Conservation (phyloP, 2,329 filamentous ascomycete genomes). For the Xylaria sp. region DNA sequence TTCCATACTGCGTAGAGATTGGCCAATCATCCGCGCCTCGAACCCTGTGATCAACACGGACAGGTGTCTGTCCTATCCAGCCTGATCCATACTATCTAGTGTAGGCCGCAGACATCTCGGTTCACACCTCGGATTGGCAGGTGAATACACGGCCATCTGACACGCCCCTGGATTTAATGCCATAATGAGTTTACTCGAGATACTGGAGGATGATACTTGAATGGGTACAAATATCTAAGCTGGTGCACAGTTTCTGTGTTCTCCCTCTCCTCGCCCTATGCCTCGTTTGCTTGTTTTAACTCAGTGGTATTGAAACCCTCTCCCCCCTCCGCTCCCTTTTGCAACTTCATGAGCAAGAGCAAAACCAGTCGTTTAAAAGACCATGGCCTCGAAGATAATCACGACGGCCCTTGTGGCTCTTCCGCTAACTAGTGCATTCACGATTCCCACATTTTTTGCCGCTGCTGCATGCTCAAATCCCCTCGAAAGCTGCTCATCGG, state of each 20-base stretch:
- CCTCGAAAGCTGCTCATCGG: conserved; percentile 41
- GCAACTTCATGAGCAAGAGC: background rate
- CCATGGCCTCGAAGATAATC: conserved; percentile 29
- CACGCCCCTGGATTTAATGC: conserved; percentile 1
- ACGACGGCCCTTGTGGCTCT: conserved; percentile 27
- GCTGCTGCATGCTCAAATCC: conserved; percentile 28
- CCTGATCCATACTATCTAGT: conserved; percentile 5
- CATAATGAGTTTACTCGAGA: conserved; percentile 12
- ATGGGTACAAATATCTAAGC: conserved; percentile 9
- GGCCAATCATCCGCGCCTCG: conserved; percentile 9
- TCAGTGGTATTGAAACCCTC: background rate
- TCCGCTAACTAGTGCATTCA: conserved; percentile 13
- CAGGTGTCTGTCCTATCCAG: background rate
- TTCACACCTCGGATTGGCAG: conserved; percentile 22
- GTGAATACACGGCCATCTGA: conserved; percentile 5
- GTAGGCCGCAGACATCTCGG: background rate
- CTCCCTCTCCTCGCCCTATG: background rate
- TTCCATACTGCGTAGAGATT: conserved; percentile 4
- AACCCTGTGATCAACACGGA: background rate
- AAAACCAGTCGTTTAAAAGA: background rate
- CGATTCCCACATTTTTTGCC: background rate
- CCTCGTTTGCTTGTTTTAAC: background rate
- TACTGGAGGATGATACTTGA: background rate
- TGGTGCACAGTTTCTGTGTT: background rate
- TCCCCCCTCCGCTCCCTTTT: background rate